A percentile compares a stretch with the other conserved stretches of the same genome.
phyloP scores from a whole-genome alignment of 306 rosid species.

The Carpinus fangiana region DNA sequence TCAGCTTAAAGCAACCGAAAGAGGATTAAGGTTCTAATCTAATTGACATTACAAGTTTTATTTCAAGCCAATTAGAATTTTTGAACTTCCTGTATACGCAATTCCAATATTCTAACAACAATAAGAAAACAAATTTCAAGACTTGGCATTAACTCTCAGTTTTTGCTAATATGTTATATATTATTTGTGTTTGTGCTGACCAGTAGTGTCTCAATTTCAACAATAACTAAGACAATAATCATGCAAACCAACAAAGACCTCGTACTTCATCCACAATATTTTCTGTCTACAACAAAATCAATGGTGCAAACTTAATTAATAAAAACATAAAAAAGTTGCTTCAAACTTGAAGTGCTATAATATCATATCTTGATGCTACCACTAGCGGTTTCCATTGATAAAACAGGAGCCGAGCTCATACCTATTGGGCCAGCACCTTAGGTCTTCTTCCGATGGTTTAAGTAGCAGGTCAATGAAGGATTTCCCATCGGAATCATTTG shows the following conservation, averaged over 20 bases:
- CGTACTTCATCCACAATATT: not conserved
- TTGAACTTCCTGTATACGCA: not conserved
- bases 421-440: constrained; percentile 79
- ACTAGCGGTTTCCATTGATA: not conserved
- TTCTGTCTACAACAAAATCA: not conserved
- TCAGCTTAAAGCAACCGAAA: not conserved
- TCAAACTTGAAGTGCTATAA: not conserved
- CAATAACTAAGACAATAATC: not conserved
- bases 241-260: not conserved
- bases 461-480: constrained; percentile 73
- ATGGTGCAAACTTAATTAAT: not conserved
- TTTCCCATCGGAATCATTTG: constrained; percentile 51
- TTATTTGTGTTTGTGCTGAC: not conserved
- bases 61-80: not conserved
- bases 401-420: constrained; percentile 12
- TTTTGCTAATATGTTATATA: not conserved
- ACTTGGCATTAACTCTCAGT: not conserved
- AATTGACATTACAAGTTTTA: not conserved
- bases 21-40: not conserved
- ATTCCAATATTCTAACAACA: not conserved
- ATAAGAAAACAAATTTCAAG: not conserved
- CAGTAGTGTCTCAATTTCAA: not conserved
- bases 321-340: not conserved
- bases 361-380: not conserved
- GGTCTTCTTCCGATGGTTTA: constrained; percentile 80